Percentiles rank a stretch among this genome's conserved stretches.
Evolutionary conservation across 805 yeast genomes (phyloP).

Genomic region (Wickerhamiella shivajii): DNA sequence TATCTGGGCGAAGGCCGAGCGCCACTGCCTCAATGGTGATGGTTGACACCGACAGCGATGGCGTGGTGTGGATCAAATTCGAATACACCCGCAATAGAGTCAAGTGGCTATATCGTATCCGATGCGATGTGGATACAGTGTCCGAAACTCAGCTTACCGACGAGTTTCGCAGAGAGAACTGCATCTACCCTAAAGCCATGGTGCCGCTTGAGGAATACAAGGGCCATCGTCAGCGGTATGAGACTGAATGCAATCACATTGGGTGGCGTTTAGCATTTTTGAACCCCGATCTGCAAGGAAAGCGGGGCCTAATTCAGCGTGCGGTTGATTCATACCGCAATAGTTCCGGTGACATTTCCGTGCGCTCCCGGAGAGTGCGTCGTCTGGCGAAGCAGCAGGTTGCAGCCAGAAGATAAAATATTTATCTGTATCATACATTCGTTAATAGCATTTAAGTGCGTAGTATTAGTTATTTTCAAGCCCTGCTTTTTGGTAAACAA

Average conservation of each 20-base stretch:
- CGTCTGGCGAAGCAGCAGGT: slow-evolving; percentile 15
- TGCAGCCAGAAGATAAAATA: slow-evolving; percentile 1
- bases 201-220: slow-evolving; percentile 29
- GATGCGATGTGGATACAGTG: slow-evolving; percentile 25
- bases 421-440: too few relatives aligned
- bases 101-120: slow-evolving; percentile 20
- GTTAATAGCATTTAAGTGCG: too few relatives aligned
- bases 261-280: slow-evolving; percentile 35
- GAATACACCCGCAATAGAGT: slow-evolving; percentile 23
- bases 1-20: not conserved
- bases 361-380: slow-evolving; percentile 33
- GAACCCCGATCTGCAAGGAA: slow-evolving; percentile 31
- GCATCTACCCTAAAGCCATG: slow-evolving; percentile 37
- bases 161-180: slow-evolving; percentile 28
- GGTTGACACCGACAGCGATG: slow-evolving; percentile 10
- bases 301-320: slow-evolving; percentile 35
- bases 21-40: slow-evolving; percentile 3
- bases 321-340: slow-evolving; percentile 42
- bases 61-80: slow-evolving; percentile 22
- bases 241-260: slow-evolving; percentile 33
- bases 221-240: slow-evolving; percentile 34
- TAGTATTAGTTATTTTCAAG: too few relatives aligned
- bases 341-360: slow-evolving; percentile 29
- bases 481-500: too few relatives aligned
- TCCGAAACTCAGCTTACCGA: slow-evolving; percentile 18